phyloP scores from a whole-genome alignment of 139 green algal species.

The Gonium pectorale region DNA sequence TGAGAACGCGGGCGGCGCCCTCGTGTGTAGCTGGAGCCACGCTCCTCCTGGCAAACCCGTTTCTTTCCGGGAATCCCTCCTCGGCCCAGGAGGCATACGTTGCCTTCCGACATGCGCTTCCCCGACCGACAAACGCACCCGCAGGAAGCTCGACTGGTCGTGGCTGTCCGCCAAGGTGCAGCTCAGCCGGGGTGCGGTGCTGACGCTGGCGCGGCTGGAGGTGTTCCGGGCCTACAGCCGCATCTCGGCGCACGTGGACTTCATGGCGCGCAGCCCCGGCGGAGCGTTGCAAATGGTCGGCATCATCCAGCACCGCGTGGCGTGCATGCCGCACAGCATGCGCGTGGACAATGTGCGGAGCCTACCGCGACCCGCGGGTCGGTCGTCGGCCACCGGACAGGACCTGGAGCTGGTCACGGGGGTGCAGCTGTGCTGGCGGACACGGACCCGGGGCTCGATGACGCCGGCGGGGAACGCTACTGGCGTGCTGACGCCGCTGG shows the following conservation, averaged over 20 bases:
- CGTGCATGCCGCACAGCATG: not conserved
- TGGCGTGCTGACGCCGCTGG: too few relatives aligned
- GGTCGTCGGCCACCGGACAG: not conserved
- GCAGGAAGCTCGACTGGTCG: not conserved
- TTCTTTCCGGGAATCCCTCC: too few relatives aligned
- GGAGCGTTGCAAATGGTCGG: not conserved
- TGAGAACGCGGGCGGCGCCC: too few relatives aligned
- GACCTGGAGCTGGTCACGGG: not conserved
- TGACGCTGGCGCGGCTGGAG: not conserved
- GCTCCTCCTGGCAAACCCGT: too few relatives aligned
- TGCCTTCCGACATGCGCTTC: too few relatives aligned
- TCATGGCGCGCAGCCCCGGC: not conserved
- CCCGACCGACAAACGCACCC: too few relatives aligned
- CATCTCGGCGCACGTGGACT: not conserved
- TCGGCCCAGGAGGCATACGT: too few relatives aligned
- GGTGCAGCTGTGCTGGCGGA: not conserved
- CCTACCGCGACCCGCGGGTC: conserved; percentile 3
- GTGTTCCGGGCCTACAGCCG: not conserved
- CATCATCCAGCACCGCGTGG: not conserved
- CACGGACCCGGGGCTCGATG: too few relatives aligned
- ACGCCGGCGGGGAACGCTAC: too few relatives aligned
- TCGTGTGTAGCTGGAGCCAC: too few relatives aligned
- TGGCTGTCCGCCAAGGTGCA: not conserved
- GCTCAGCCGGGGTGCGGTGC: not conserved
- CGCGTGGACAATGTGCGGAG: not conserved